A percentile compares a stretch with the other conserved stretches of the same genome.
Evolutionary conservation across 768 basidiomycete genomes (phyloP).

Genomic region (Xerocomus potaroensis): DNA sequence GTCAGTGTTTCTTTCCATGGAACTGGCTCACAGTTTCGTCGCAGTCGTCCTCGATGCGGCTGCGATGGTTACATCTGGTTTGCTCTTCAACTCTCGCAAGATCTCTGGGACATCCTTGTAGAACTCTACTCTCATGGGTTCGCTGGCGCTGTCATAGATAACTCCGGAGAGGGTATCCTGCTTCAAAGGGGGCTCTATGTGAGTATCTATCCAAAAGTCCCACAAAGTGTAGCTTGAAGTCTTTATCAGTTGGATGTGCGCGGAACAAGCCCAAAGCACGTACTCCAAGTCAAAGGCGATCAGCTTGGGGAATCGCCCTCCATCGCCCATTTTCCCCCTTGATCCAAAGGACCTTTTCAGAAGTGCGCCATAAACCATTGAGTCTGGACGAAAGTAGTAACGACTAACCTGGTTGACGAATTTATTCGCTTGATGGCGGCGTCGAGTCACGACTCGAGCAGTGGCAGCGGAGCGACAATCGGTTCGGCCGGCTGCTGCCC

Average conservation of each 20-base stretch:
- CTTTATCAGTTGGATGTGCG: neutral
- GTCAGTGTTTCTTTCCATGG: neutral
- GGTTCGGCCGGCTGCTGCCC: too few relatives aligned
- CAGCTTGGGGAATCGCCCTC: slow-evolving; percentile 49
- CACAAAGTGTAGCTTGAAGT: slow-evolving; percentile 71
- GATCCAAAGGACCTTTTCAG: too few relatives aligned
- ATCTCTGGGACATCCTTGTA: slow-evolving; percentile 77
- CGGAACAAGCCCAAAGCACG: slow-evolving; percentile 17
- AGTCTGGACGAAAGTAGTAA: too few relatives aligned
- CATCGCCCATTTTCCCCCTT: slow-evolving; percentile 14
- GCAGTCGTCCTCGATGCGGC: slow-evolving; percentile 74
- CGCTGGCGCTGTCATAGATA: slow-evolving; percentile 22
- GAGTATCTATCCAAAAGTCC: slow-evolving; percentile 85
- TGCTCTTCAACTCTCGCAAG: slow-evolving; percentile 49
- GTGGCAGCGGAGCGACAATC: too few relatives aligned
- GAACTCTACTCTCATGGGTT: slow-evolving; percentile 48
- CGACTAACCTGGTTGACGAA: too few relatives aligned
- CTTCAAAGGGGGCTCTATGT: slow-evolving; percentile 57
- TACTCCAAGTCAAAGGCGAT: slow-evolving; percentile 84
- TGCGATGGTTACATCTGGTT: slow-evolving; percentile 51
- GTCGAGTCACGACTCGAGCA: too few relatives aligned
- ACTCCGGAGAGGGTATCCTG: slow-evolving; percentile 32
- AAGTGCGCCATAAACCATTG: too few relatives aligned
- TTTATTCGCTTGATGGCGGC: too few relatives aligned
- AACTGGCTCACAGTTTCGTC: slow-evolving; percentile 53